Conservation (phyloP, 1,284 basidiomycete species). For the Boletus mariae region DNA sequence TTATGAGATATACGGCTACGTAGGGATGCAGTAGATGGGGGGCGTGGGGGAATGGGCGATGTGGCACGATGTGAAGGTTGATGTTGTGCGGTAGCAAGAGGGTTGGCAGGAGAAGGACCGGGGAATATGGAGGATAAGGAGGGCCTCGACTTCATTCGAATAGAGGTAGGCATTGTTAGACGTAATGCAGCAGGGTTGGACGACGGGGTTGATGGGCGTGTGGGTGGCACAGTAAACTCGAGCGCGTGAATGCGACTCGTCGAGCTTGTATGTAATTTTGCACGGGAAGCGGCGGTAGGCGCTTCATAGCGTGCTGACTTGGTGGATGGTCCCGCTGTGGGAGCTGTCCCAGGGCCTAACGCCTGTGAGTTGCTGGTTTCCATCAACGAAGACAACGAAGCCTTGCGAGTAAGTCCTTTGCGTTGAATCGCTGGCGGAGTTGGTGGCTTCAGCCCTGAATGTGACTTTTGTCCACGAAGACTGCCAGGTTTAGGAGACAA, state of each 20-base stretch:
- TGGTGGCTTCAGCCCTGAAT: conserved; percentile 69
- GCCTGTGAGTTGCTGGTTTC: conserved; percentile 56
- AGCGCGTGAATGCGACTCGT: conserved; percentile 53
- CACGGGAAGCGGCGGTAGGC: conserved; percentile 73
- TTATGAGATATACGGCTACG: conserved; percentile 32
- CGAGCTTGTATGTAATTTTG: conserved; percentile 64
- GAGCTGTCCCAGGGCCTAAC: conserved; percentile 47
- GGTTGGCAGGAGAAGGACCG: conserved; percentile 35
- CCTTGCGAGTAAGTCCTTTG: conserved; percentile 60
- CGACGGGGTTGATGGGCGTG: conserved; percentile 72
- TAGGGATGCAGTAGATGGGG: conserved; percentile 45
- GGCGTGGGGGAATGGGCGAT: conserved; percentile 57
- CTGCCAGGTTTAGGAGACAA: conserved; percentile 64
- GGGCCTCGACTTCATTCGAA: conserved; percentile 67
- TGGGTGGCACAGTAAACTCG: conserved; percentile 69
- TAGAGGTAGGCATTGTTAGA: conserved; percentile 81
- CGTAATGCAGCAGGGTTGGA: conserved; percentile 69
- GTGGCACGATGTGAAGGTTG: conserved; percentile 40
- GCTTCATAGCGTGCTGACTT: conserved; percentile 62
- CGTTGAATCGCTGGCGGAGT: conserved; percentile 58
- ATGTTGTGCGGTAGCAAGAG: conserved; percentile 20
- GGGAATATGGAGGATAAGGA: conserved; percentile 72
- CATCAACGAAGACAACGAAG: conserved; percentile 69
- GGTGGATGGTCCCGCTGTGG: conserved; percentile 33
- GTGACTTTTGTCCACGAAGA: conserved; percentile 76